Evolutionary conservation across 1,139 yeast species (phyloP).

Genomic region (Magnusiomyces fungicola): DNA sequence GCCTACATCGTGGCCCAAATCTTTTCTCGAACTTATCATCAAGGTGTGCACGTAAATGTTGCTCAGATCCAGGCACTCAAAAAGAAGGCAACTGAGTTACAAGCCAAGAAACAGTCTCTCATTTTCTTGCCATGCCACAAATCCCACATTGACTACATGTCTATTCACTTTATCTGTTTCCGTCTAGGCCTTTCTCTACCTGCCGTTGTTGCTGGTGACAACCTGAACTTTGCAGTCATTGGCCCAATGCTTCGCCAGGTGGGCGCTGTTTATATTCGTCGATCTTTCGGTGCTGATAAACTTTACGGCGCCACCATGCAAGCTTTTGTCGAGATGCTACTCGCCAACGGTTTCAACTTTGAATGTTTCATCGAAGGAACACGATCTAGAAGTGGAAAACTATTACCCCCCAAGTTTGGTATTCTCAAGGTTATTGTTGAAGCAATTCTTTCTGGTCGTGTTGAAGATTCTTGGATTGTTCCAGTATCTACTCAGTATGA

Average conservation of each 20-base stretch:
- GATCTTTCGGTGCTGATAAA: constrained; percentile 44
- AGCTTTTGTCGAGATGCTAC: constrained; percentile 47
- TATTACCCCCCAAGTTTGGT: constrained; percentile 58
- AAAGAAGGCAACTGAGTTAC: constrained; percentile 32
- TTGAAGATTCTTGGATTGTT: constrained; percentile 43
- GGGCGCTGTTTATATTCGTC: constrained; percentile 39
- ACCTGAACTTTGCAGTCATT: constrained; percentile 55
- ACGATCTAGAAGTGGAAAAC: constrained; percentile 58
- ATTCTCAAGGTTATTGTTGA: constrained; percentile 49
- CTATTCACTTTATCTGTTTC: constrained; percentile 50
- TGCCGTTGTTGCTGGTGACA: constrained; percentile 61
- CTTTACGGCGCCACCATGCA: constrained; percentile 49
- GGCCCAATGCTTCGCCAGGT: constrained; percentile 39
- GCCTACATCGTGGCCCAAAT: constrained; percentile 36
- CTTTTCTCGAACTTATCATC: constrained; percentile 36
- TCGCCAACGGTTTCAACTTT: constrained; percentile 46
- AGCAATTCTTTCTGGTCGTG: constrained; percentile 39
- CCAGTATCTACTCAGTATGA: constrained; percentile 60
- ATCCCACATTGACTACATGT: constrained; percentile 59
- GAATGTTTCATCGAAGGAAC: constrained; percentile 66
- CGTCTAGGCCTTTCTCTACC: constrained; percentile 54
- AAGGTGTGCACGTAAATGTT: constrained; percentile 37
- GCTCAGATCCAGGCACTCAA: constrained; percentile 31
- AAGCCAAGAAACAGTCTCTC: constrained; percentile 32
- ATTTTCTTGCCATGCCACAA: constrained; percentile 48